phyloP scores from a whole-genome alignment of 106 monocot species.

The Dendrobium nobile region DNA sequence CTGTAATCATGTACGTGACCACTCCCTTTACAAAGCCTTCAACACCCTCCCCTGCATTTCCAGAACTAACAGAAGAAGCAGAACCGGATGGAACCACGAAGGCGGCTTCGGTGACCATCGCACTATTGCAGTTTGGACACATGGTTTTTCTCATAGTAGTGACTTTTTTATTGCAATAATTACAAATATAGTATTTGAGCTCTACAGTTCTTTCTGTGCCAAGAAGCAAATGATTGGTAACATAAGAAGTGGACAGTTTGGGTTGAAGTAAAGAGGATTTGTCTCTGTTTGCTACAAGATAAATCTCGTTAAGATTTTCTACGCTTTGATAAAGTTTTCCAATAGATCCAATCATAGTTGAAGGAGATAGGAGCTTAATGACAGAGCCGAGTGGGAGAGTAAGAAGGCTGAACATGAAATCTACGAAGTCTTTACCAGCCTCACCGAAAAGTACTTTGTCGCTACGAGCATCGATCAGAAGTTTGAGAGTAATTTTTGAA shows the following conservation, averaged over 20 bases:
- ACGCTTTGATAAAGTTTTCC: conserved; percentile 10
- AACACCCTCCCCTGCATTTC: background rate
- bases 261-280: background rate
- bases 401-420: conserved; percentile 30
- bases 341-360: conserved; percentile 5
- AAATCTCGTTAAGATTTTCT: conserved; percentile 5
- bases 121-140: no score
- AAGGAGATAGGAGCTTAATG: conserved; percentile 10
- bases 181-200: no score
- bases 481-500: conserved; percentile 8
- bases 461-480: conserved; percentile 18
- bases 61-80: no score
- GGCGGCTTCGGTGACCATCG: no score
- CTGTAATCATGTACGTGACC: conserved; percentile 31
- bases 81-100: no score
- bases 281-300: background rate
- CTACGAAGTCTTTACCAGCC: conserved; percentile 23
- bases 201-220: background rate
- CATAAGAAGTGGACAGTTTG: background rate
- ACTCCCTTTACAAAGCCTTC: conserved; percentile 18
- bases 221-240: background rate
- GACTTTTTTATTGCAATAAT: no score
- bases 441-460: conserved; percentile 18
- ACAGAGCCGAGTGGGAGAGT: conserved; percentile 23
- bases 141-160: no score